phyloP scores from a whole-genome alignment of 2,329 filamentous ascomycete species.

The Ilyonectria destructans region DNA sequence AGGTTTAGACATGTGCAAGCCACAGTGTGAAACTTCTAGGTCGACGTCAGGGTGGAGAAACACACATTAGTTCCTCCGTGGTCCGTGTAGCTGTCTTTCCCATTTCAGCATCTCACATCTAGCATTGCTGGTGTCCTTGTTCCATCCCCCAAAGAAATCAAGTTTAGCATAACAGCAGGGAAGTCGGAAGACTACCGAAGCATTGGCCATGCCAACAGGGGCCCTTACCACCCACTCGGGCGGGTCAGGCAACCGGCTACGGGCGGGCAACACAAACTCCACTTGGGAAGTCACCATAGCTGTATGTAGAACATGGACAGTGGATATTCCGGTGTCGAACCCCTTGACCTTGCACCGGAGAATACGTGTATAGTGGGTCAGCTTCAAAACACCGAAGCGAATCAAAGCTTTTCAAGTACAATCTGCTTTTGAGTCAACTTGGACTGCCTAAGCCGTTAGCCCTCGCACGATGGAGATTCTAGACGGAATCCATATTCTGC shows the following conservation, averaged over 20 bases:
- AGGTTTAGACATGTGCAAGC: too few relatives aligned
- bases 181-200: slow-evolving; percentile 5
- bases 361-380: too few relatives aligned
- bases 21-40: too few relatives aligned
- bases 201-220: background rate
- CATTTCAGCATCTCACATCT: background rate
- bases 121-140: background rate
- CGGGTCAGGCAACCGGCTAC: background rate
- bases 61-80: too few relatives aligned
- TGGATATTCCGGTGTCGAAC: background rate
- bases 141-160: background rate
- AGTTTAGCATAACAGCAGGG: background rate
- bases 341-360: background rate
- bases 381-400: too few relatives aligned
- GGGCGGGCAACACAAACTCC: background rate
- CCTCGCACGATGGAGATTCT: too few relatives aligned
- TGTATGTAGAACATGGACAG: background rate
- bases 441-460: too few relatives aligned
- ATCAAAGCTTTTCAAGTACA: too few relatives aligned
- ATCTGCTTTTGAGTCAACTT: too few relatives aligned
- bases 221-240: background rate
- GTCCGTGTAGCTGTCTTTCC: background rate
- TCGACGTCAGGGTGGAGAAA: too few relatives aligned
- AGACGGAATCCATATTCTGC: too few relatives aligned
- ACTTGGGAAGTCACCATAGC: background rate